Base-by-base conservation (phyloP, 805 yeast species). In the Jamesozyma hellenica region DNA sequence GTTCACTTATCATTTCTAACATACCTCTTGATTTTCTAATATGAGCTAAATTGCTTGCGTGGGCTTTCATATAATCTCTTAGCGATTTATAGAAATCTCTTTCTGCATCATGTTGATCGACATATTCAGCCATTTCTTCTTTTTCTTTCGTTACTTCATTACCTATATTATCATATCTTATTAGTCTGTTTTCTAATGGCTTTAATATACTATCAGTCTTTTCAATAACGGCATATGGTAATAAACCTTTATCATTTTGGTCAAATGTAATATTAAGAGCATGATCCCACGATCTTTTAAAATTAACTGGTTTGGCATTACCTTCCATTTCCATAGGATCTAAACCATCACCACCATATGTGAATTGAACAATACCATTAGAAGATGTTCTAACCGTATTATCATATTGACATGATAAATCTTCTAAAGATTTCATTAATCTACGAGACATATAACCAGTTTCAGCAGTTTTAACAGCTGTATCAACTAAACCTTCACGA, bases 251-350 rank as follows among this genome's bases (percentile, higher is more conserved):
- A 14, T 75, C 86, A 0, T 64, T 43, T 35, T 68, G 65, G 50
- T 73, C 66, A 46, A 76, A 78, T 1, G 95, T 82, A 41, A 85
- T 66, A 62, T 82, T 81, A 51, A 64, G 70, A 6, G 95, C 79
- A 60, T 92, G 98, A 46, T 79, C 87, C 99, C 99, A 92, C 18
- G 95, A 85, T 57, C 96, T 77, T 41, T 70, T 71, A 60, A 92
- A 90, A 59, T 94, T 87, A 28, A 92, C 98, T 0, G 99, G 98
- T 52, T 70, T 76, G 1, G 97, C 96, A 63, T 94, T 96, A 50
- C 98, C 98, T 65, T 94, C 99, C 98, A 92, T 92, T 64, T 90
- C 96, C 57, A 85, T 71, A 3, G 99, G 99, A 68, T 92, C 99
- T 47, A 92, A 72, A 35, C 97, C 96, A 63, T 92, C 99, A 47